These are phyloP conservation scores for Daedalea quercina DNA, from an alignment of 768 basidiomycete genomes.

Conservation along the genomic window DNA sequence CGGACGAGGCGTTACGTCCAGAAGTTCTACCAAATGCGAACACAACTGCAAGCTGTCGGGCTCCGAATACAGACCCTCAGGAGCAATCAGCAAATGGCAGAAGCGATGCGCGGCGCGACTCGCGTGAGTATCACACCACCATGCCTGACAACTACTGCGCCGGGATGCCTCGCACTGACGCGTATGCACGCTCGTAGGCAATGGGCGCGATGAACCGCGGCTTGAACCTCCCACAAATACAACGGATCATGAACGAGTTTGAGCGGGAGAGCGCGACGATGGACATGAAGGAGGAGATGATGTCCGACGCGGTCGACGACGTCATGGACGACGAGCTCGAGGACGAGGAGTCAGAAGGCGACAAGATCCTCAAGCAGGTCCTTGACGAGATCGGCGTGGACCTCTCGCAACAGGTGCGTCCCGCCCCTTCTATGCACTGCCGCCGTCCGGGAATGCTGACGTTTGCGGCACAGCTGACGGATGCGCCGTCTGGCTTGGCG, in stretches of 20 bases:
- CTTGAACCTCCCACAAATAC: constrained; percentile 90
- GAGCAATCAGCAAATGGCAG: constrained; percentile 99
- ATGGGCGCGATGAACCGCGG: constrained; percentile 98
- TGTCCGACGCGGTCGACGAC: constrained; percentile 97
- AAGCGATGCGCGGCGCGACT: constrained; percentile 97
- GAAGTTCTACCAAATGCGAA: constrained; percentile 99
- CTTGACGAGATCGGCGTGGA: constrained; percentile 95
- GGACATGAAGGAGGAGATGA: constrained; percentile 99
- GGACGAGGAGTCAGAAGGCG: constrained; percentile 94
- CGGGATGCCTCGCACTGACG: constrained; percentile 2
- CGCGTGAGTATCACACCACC: constrained; percentile 53
- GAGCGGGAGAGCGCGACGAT: constrained; percentile 96
- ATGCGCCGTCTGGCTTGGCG: constrained; percentile 73
- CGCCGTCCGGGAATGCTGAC: not conserved
- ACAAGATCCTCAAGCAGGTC: constrained; percentile 92
- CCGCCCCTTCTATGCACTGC: constrained; percentile 7
- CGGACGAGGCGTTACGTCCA: constrained; percentile 92
- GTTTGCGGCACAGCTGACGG: constrained; percentile 63
- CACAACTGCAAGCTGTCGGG: constrained; percentile 93
- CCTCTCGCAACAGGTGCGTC: constrained; percentile 72
- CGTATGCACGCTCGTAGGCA: no score
- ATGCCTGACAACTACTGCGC: not conserved
- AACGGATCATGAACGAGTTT: constrained; percentile 96
- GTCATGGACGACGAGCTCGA: constrained; percentile 85
- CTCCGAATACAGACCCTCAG: constrained; percentile 93